phyloP scores from a whole-genome alignment of 306 rosid genomes.

The Elaeagnus macrophylla region DNA sequence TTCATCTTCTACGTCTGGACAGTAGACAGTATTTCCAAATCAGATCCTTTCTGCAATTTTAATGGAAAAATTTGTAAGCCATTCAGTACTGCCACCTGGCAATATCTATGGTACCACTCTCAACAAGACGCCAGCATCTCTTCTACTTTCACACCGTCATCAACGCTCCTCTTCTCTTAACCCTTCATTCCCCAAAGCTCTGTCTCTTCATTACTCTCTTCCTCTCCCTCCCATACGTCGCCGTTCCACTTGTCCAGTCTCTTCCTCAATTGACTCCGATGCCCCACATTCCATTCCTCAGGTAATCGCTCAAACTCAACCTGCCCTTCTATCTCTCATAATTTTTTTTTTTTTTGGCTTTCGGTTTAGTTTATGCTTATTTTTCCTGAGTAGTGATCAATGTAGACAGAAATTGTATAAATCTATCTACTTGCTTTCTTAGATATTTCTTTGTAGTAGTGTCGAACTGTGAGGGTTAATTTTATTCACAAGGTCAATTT shows the following conservation, averaged over 20 bases:
- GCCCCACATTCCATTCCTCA: conserved; percentile 35
- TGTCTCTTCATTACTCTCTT: background rate
- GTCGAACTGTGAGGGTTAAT: too few relatives aligned
- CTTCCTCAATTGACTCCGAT: conserved; percentile 41
- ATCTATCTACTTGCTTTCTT: too few relatives aligned
- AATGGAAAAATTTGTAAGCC: too few relatives aligned
- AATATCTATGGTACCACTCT: too few relatives aligned
- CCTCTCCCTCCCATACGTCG: conserved; percentile 7
- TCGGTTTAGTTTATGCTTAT: background rate
- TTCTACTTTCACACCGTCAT: background rate
- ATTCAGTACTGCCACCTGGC: too few relatives aligned
- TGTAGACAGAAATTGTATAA: background rate
- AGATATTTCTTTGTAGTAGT: too few relatives aligned
- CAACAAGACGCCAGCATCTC: background rate
- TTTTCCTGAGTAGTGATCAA: background rate
- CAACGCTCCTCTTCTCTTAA: background rate
- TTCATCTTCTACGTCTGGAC: too few relatives aligned
- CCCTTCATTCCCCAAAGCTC: background rate
- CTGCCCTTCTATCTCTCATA: background rate
- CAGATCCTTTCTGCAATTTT: too few relatives aligned
- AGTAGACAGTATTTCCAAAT: too few relatives aligned
- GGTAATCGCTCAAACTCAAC: conserved; percentile 26
- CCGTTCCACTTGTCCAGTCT: conserved; percentile 17
- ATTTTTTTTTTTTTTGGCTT: background rate
- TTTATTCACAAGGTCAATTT: too few relatives aligned